Evolutionary conservation across 768 basidiomycete genomes (phyloP).

Genomic region (Lactarius hatsudake): DNA sequence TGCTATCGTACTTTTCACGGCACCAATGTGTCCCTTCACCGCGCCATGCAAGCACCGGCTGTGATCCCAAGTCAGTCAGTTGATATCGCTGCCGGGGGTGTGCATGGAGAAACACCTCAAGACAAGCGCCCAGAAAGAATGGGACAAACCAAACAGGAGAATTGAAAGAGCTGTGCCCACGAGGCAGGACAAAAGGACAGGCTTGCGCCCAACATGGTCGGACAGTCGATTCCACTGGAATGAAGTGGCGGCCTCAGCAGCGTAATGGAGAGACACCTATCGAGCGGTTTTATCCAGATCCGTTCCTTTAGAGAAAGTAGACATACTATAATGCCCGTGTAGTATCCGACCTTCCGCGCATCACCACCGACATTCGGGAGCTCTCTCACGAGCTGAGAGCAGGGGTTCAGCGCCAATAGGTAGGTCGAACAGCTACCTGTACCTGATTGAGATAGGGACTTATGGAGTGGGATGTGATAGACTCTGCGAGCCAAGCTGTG

Average conservation of each 20-base stretch:
- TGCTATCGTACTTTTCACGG: not conserved
- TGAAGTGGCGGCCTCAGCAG: not conserved
- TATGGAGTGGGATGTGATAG: not conserved
- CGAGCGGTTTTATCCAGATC: not conserved
- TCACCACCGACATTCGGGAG: not conserved
- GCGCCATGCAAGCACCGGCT: not conserved
- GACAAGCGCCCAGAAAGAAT: not conserved
- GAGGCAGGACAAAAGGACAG: not conserved
- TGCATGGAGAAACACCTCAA: not conserved
- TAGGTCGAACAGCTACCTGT: not conserved
- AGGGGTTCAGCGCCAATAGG: not conserved
- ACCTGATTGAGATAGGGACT: not conserved
- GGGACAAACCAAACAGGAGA: not conserved
- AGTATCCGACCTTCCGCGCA: not conserved
- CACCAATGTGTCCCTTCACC: not conserved
- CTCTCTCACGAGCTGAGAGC: not conserved
- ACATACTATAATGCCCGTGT: not conserved
- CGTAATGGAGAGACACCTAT: not conserved
- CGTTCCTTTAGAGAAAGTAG: not conserved
- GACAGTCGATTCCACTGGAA: not conserved
- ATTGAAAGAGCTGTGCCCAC: not conserved
- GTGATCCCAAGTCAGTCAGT: not conserved
- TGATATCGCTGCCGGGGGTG: not conserved
- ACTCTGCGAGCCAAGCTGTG: not conserved
- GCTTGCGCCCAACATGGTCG: not conserved